These are phyloP conservation scores for Solanum etuberosum DNA, from an alignment of 257 asterid species.

Conservation along the genomic window DNA sequence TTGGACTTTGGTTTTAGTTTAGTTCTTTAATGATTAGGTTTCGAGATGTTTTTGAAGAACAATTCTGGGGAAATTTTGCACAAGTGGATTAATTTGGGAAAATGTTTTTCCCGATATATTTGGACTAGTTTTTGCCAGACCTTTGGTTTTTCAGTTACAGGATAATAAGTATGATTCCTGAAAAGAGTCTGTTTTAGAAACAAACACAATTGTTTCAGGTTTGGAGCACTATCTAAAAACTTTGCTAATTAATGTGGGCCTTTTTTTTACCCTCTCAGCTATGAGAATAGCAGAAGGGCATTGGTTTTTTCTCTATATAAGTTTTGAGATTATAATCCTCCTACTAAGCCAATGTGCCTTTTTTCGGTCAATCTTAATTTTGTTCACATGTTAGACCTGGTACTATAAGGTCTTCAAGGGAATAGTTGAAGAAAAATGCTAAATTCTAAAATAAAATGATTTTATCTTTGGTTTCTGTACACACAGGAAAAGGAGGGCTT, in stretches of 20 bases:
- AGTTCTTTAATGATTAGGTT: neutral
- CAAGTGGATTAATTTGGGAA: neutral
- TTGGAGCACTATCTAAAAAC: neutral
- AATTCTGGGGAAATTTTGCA: neutral
- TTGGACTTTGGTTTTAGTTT: neutral
- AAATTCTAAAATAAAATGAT: neutral
- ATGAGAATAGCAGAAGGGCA: neutral
- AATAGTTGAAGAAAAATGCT: neutral
- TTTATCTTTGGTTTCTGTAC: neutral
- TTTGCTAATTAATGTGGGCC: neutral
- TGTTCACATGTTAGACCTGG: neutral
- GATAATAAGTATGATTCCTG: neutral
- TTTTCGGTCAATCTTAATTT: neutral
- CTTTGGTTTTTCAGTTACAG: neutral
- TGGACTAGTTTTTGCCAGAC: neutral
- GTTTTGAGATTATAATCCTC: neutral
- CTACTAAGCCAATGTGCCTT: neutral
- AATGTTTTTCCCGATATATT: neutral
- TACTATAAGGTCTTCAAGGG: neutral
- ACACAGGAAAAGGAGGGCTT: constrained; percentile 76
- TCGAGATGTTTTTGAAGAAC: neutral
- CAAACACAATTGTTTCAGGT: neutral
- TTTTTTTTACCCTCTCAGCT: neutral
- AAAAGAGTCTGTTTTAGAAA: neutral
- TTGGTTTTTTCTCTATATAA: neutral